Conservation (phyloP, 2,329 filamentous ascomycete species). For the Chaetomiaceae sp. region DNA sequence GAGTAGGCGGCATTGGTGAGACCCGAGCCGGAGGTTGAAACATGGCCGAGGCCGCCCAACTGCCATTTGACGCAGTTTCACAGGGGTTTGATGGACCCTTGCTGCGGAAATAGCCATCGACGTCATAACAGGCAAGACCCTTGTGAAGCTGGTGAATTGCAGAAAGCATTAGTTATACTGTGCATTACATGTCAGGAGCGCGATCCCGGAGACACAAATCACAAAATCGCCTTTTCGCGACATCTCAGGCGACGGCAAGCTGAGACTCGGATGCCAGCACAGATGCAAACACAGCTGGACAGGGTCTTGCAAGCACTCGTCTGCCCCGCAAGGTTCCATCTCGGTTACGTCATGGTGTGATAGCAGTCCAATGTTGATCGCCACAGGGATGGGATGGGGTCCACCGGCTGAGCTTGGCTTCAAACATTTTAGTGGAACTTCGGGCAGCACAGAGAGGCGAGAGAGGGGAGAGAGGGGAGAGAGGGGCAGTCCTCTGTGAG, state of each 20-base stretch:
- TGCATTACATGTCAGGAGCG: too few species aligned
- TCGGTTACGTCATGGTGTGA: constrained; percentile 17
- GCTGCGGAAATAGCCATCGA: constrained; percentile 10
- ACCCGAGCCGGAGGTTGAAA: neutral
- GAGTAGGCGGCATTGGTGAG: neutral
- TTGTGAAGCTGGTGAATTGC: neutral
- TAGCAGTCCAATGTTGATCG: constrained; percentile 8
- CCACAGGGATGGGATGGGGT: constrained; percentile 5
- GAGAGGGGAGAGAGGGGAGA: neutral
- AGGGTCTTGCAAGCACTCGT: neutral
- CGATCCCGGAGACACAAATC: too few species aligned
- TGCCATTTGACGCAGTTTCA: too few species aligned
- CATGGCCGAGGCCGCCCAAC: neutral
- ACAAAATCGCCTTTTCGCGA: too few species aligned
- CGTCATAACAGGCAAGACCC: constrained; percentile 9
- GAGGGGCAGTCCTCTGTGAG: neutral
- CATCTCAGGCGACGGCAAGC: too few species aligned
- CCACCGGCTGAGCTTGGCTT: neutral
- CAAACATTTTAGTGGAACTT: neutral
- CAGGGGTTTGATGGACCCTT: neutral
- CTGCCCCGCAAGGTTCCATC: neutral
- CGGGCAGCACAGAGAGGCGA: neutral
- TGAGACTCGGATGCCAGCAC: too few species aligned
- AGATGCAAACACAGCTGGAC: too few species aligned
- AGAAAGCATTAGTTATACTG: neutral